phyloP scores from a whole-genome alignment of 2,329 filamentous ascomycete species.

The Penicillium sp. region DNA sequence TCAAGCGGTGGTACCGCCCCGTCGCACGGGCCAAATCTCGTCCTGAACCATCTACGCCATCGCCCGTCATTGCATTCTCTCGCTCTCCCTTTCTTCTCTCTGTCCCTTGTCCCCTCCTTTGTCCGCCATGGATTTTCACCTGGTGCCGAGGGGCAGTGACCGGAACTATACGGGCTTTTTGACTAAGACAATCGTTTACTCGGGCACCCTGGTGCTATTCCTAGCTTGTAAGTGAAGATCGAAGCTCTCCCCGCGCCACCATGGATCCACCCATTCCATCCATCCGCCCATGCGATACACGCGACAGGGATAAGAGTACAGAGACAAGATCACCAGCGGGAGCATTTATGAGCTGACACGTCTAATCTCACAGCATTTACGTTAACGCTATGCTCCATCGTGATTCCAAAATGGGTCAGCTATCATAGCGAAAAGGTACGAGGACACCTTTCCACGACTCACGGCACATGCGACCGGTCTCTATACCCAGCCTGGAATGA shows the following conservation, averaged over 20 bases:
- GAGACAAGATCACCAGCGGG: background rate
- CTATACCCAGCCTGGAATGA: background rate
- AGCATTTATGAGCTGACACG: conserved; percentile 11
- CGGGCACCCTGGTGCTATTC: conserved; percentile 49
- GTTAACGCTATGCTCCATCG: conserved; percentile 51
- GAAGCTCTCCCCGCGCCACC: background rate
- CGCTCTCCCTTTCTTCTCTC: background rate
- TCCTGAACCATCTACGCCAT: conserved; percentile 16
- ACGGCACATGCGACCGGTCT: conserved; percentile 2
- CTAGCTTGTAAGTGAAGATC: conserved; percentile 43
- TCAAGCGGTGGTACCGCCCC: conserved; percentile 6
- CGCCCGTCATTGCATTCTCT: background rate
- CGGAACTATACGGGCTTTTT: conserved; percentile 53
- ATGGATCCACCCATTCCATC: background rate
- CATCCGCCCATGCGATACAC: background rate
- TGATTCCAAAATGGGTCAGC: conserved; percentile 54
- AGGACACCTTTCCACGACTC: background rate
- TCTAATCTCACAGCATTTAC: conserved; percentile 42
- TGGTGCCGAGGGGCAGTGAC: conserved; percentile 48
- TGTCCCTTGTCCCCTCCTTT: background rate
- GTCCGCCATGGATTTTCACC: conserved; percentile 46
- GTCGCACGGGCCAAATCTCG: conserved; percentile 18
- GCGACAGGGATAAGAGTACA: background rate
- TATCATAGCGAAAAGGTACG: conserved; percentile 51
- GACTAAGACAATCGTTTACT: conserved; percentile 55